These are phyloP conservation scores for Austroboletus rostrupii DNA, from an alignment of 1,284 basidiomycete genomes.

Conservation along the genomic window DNA sequence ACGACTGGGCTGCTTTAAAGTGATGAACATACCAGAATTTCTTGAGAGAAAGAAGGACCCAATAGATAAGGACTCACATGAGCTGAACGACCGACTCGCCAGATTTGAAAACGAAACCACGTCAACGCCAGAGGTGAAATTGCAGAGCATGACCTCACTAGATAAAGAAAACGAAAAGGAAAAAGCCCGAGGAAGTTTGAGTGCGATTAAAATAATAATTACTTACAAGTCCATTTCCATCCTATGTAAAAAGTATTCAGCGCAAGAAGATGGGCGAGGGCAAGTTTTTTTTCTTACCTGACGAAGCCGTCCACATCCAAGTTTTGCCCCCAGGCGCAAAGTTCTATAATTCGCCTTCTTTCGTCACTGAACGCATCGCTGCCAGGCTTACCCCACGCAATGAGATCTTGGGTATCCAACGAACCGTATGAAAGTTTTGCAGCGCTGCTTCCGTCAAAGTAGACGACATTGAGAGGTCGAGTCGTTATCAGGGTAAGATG, in stretches of 20 bases:
- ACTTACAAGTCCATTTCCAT: conserved; percentile 51
- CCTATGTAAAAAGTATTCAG: conserved; percentile 22
- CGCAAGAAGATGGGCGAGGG: background rate
- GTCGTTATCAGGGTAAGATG: conserved; percentile 36
- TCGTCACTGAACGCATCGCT: conserved; percentile 24
- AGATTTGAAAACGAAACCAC: conserved; percentile 33
- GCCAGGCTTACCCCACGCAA: conserved; percentile 33
- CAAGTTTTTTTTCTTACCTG: conserved; percentile 24
- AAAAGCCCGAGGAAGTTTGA: background rate
- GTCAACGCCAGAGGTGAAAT: conserved; percentile 40
- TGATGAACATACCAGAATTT: background rate
- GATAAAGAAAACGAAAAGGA: too few relatives aligned
- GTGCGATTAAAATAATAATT: background rate
- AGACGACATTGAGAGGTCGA: conserved; percentile 37
- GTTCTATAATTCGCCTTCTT: conserved; percentile 25
- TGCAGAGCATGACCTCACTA: conserved; percentile 53
- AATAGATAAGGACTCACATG: conserved; percentile 1
- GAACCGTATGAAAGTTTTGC: conserved; percentile 35
- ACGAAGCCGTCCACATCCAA: conserved; percentile 37
- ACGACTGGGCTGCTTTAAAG: background rate
- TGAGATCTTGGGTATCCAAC: conserved; percentile 42
- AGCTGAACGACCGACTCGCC: background rate
- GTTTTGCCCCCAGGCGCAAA: conserved; percentile 36
- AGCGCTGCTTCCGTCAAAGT: conserved; percentile 43
- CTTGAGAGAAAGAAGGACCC: background rate